These are phyloP conservation scores for Chionographis japonica DNA, from an alignment of 106 monocot species.

Conservation along the genomic window DNA sequence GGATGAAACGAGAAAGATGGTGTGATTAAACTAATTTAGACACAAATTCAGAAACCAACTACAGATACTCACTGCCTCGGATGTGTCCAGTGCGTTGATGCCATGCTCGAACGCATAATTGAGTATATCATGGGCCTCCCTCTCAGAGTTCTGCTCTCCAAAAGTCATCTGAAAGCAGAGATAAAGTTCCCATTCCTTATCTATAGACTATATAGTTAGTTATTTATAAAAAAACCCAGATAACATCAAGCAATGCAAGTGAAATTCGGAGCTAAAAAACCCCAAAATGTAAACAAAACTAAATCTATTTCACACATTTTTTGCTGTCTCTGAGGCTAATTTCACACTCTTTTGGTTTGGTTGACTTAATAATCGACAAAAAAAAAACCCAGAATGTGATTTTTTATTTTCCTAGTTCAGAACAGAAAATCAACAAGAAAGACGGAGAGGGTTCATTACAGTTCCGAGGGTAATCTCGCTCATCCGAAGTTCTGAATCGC, in stretches of 20 bases:
- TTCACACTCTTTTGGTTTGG: too few species aligned
- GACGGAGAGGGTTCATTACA: constrained; percentile 15
- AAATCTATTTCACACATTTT: too few species aligned
- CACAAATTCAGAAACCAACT: constrained; percentile 3
- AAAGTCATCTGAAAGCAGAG: constrained; percentile 77
- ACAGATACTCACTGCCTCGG: constrained; percentile 53
- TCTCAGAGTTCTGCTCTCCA: constrained; percentile 93
- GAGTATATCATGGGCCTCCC: constrained; percentile 82
- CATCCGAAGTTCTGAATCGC: constrained; percentile 76
- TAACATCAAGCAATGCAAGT: background rate
- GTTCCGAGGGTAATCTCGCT: constrained; percentile 92
- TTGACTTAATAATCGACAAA: background rate
- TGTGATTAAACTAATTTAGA: background rate
- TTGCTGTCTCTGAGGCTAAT: too few species aligned
- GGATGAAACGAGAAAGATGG: background rate
- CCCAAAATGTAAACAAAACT: too few species aligned
- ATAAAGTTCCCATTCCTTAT: background rate
- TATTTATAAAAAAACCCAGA: background rate
- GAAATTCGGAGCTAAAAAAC: too few species aligned
- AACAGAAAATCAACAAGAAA: background rate
- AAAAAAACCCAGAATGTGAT: background rate
- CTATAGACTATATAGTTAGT: too few species aligned
- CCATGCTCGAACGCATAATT: constrained; percentile 72
- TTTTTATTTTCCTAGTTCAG: background rate
- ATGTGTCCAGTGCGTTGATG: constrained; percentile 69